Evolutionary conservation across 1,284 basidiomycete genomes (phyloP).

Genomic region (Rhodotorula sp.): DNA sequence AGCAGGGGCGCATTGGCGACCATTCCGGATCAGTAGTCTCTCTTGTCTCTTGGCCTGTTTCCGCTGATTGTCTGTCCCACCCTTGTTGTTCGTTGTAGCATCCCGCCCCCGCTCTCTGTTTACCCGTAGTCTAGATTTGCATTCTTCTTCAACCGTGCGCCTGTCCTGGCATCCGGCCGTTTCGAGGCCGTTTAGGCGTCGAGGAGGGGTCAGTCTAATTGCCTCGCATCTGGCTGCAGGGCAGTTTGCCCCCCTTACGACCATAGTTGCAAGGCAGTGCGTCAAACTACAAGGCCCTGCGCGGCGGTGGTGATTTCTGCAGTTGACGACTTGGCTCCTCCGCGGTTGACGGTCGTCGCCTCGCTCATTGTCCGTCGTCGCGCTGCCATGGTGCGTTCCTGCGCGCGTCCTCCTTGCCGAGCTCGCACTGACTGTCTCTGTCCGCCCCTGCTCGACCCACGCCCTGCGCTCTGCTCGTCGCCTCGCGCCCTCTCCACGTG

Average conservation of each 20-base stretch:
- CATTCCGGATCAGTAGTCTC: slow-evolving; percentile 15
- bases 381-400: not conserved
- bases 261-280: no score
- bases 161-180: no score
- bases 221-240: no score
- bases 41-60: not conserved
- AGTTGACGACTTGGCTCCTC: no score
- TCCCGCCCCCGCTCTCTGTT: not conserved
- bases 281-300: no score
- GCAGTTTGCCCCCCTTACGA: no score
- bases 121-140: not conserved
- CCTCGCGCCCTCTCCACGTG: slow-evolving; percentile 12
- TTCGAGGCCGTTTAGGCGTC: no score
- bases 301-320: no score
- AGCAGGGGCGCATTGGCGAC: not conserved
- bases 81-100: slow-evolving; percentile 14
- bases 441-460: not conserved
- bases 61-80: not conserved
- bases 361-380: no score
- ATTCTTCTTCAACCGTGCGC: no score
- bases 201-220: no score
- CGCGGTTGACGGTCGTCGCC: no score
- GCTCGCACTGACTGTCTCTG: not conserved
- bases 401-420: not conserved
- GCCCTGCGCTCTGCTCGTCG: not conserved